These are phyloP conservation scores for Entonaema liquescens DNA, from an alignment of 495 filamentous ascomycete genomes.

Conservation along the genomic window DNA sequence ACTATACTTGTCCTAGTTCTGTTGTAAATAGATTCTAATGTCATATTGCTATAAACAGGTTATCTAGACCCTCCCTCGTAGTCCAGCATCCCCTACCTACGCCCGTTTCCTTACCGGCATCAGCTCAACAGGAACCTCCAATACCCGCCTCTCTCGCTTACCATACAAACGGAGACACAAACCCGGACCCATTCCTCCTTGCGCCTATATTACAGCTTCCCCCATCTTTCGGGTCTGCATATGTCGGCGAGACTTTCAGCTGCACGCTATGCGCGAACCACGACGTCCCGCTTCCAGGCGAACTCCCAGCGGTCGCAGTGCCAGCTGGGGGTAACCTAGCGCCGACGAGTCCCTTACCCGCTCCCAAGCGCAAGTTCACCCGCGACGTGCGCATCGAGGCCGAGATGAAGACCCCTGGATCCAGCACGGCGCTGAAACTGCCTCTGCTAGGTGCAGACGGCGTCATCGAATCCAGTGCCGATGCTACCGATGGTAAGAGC, in stretches of 20 bases:
- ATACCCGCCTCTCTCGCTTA: conserved; percentile 59
- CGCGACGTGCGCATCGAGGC: conserved; percentile 83
- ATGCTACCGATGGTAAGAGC: not conserved
- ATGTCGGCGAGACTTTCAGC: conserved; percentile 93
- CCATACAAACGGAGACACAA: conserved; percentile 44
- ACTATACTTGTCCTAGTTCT: not conserved
- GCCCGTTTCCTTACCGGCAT: conserved; percentile 38
- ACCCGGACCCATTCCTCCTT: conserved; percentile 58
- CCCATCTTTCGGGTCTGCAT: conserved; percentile 89
- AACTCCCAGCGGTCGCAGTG: not conserved
- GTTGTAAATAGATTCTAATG: not conserved
- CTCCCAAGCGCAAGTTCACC: conserved; percentile 59
- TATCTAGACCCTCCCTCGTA: conserved; percentile 64
- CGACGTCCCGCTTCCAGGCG: conserved; percentile 61
- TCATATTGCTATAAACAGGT: conserved; percentile 40
- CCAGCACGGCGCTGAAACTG: conserved; percentile 44
- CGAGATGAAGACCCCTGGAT: conserved; percentile 89
- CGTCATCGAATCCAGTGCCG: not conserved
- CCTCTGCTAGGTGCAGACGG: conserved; percentile 30
- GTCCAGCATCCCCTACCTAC: conserved; percentile 56
- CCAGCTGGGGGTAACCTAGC: not conserved
- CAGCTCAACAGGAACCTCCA: conserved; percentile 22
- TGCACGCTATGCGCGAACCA: conserved; percentile 96
- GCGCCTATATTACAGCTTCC: conserved; percentile 82
- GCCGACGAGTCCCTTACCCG: not conserved